Evolutionary conservation across 306 rosid genomes (phyloP), one percentile per base, ranked within the genome.

Genomic region (Lathyrus oleraceus): DNA sequence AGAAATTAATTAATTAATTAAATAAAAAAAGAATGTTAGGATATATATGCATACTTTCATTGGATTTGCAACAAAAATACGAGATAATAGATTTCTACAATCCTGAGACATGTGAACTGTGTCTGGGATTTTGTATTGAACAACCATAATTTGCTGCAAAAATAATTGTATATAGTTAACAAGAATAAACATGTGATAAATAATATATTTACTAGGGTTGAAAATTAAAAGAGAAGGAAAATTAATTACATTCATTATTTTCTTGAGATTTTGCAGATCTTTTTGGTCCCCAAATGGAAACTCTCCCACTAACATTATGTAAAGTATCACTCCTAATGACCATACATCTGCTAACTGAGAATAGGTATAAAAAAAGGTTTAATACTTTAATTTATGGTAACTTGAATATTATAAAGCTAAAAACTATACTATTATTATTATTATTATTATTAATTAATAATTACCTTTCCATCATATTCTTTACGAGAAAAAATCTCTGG

Each of bases 301-400:
- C 17, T 82, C 80, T 73, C 87, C 87, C 51, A 82, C 84, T 82
- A 88, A 74, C 90, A 85, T 88, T 61, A 82, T 78, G 76, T 88
- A 88, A 38, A 88, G 85, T 30, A 87, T 85, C 35, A 88, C 94
- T 61, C 90, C 94, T 70, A 88, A 85, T 12, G 90, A 88, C 94
- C 94, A 88, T 48, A 88, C 75, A 81, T 85, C 91, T 20, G 84
- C 91, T 79, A 84, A 47, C 95, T 88, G 71, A 35, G 73, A 71
- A 81, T 13, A 66, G n/a, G 54, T 49, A 38, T 15, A 65, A 65
- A 60, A 61, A 7, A 32, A 32, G 2, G 28, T 25, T 25, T 25
- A 25, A 25, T 25, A 25, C 28, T 32, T 32, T 32, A 32, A 5
- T 32, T 60, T 58, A 17, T 4, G 25, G 12, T 67, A 47, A 52